Evolutionary conservation across 1,139 yeast genomes (phyloP), one percentile per base, ranked within the genome.

Genomic region (Hemisphaericaspora xylanilytica): DNA sequence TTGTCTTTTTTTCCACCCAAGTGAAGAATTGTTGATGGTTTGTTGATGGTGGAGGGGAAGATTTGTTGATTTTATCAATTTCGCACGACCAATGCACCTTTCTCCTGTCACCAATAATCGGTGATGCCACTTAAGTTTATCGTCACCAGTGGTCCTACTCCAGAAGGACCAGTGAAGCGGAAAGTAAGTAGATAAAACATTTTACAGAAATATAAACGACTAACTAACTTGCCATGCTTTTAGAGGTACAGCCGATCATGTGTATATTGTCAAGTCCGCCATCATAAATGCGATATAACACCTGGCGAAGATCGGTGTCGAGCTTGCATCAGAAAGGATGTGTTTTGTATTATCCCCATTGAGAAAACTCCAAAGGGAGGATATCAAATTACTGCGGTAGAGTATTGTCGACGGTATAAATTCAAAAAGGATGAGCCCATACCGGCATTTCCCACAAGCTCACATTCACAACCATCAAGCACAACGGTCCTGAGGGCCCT

Each of bases 231-330:
- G n/a, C n/a, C n/a, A n/a, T n/a, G n/a, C n/a, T n/a, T n/a, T n/a
- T n/a, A n/a, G n/a, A n/a, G 38, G 38, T 35, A 21, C 39, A 10
- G 30, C n/a, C 14, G 35, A 11, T 41, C 44, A 3, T 41, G 42
- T 32, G 20, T 26, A 13, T 27, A 32, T 18, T 41, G 44, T 29
- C 33, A 39, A 13, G 32, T 16, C 24, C 33, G 20, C 5, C 44
- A 38, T 28, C 42, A 40, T 3, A 38, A 32, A 28, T 42, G 42
- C 12, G 20, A 13, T 11, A 22, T 27, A 5, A 28, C 25, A 13
- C 29, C 17, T 5, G 28, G 33, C 13, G 22, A 31, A n/a, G 14
- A 29, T 7, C 11, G 12, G 15, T 39, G 42, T 17, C 15, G 24
- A 7, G 20, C 12, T 17, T 39, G 42, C 13, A 18, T 17, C 13